Evolutionary conservation across 2,329 filamentous ascomycete species (phyloP).

Genomic region (Fusarium compactum): DNA sequence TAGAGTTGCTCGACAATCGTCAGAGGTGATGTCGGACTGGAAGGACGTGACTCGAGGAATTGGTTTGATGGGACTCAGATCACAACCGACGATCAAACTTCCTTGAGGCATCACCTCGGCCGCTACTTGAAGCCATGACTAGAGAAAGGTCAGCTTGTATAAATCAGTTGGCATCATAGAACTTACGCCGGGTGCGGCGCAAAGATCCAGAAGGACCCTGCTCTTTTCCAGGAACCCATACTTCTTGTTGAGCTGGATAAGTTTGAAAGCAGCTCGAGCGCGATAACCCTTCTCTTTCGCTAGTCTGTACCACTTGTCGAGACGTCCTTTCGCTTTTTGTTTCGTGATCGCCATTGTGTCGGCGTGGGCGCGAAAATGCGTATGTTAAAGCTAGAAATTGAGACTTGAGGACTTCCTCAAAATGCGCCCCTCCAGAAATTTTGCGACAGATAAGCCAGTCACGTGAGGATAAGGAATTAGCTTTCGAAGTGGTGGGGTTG

Average conservation of each 20-base stretch:
- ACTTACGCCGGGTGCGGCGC: slow-evolving; percentile 89
- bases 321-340: slow-evolving; percentile 98
- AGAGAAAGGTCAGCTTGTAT: slow-evolving; percentile 45
- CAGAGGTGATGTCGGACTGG: slow-evolving; percentile 97
- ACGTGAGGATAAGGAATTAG: slow-evolving; percentile 51
- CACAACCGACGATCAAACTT: slow-evolving; percentile 88
- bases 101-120: slow-evolving; percentile 95
- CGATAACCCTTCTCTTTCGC: slow-evolving; percentile 99
- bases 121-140: slow-evolving; percentile 97
- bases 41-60: slow-evolving; percentile 95
- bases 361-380: slow-evolving; percentile 8
- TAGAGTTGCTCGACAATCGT: slow-evolving; percentile 93
- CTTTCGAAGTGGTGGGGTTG: neutral
- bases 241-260: slow-evolving; percentile 98
- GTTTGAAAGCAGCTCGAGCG: slow-evolving; percentile 95
- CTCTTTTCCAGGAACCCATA: slow-evolving; percentile 98
- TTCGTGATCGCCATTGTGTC: slow-evolving; percentile 83
- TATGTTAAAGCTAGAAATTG: neutral
- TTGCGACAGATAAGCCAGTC: slow-evolving; percentile 50
- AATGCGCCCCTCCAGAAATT: slow-evolving; percentile 51
- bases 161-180: neutral
- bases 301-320: slow-evolving; percentile 99
- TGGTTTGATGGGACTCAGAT: slow-evolving; percentile 93
- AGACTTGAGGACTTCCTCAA: slow-evolving; percentile 30
- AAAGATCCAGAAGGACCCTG: slow-evolving; percentile 96